These are phyloP conservation scores for Jackrogersella multiformis DNA, from an alignment of 495 filamentous ascomycete genomes.

Conservation along the genomic window DNA sequence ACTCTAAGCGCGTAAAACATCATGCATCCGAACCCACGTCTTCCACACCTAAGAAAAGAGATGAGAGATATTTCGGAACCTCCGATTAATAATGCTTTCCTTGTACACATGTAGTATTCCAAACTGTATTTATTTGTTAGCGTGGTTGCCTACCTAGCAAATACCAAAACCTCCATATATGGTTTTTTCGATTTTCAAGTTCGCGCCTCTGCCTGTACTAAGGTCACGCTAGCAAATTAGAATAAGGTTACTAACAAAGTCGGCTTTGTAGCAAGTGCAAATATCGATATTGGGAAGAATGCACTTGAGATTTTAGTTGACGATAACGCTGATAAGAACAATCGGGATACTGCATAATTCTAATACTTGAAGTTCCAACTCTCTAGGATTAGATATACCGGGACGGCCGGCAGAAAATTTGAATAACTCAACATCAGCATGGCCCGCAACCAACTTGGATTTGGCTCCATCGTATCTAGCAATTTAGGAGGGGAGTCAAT, in stretches of 20 bases:
- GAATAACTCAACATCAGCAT: too few species aligned
- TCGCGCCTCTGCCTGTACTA: background rate
- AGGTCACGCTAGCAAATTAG: background rate
- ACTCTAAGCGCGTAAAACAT: background rate
- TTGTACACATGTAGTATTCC: background rate
- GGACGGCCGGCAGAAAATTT: too few species aligned
- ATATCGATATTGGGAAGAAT: background rate
- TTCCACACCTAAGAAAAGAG: background rate
- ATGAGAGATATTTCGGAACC: too few species aligned
- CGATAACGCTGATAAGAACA: background rate
- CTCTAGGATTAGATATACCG: too few species aligned
- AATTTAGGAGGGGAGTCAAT: too few species aligned
- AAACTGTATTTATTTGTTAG: background rate
- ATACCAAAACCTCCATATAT: background rate
- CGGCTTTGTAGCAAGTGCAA: background rate
- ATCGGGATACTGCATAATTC: background rate
- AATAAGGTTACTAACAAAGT: background rate
- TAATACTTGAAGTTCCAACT: too few species aligned
- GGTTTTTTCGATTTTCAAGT: background rate
- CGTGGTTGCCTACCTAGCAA: background rate
- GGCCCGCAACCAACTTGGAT: too few species aligned
- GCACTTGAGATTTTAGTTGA: too few species aligned
- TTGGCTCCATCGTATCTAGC: too few species aligned
- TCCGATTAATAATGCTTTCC: background rate
- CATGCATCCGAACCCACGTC: background rate